Base-by-base conservation (phyloP, 1,139 yeast species). In the Debaryomycetaceae sp. region DNA sequence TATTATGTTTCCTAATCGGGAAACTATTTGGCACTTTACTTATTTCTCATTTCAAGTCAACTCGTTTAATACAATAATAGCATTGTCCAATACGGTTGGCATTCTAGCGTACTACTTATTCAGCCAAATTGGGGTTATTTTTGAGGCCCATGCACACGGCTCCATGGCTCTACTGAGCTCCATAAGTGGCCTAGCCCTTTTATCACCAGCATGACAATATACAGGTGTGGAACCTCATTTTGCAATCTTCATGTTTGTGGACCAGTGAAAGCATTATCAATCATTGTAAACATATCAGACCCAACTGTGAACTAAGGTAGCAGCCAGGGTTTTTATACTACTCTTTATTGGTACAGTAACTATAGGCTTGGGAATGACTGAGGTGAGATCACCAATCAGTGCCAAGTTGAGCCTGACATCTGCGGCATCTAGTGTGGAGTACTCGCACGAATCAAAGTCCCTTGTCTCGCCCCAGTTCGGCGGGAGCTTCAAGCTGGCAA, bases 1-100 rank as follows among this genome's bases (percentile, higher is more conserved):
- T 43, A 43, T 37, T 11, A 36, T 43, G 36, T 11, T 24, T 37
- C 55, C 51, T 24, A 48, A 48, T 46, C 35, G 40, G 53, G 55
- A 36, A 50, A 45, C 20, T 14, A 22, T 11, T 3, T 27, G 8
- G 8, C 31, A 11, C 8, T 8, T 7, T 27, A 11, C 31, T 27
- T 7, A 11, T 8, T 27, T 27, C 11, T 4, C 11, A 7, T 7
- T 11, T 11, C 31, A 27, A 8, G 11, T 27, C 8, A 11, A 27
- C 11, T 27, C 31, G 31, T 2, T 27, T 8, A 27, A 7, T 11
- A 27, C 31, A 27, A 27, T 27, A 11, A 8, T 8, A 27, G 11
- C 11, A 27, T 27, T 27, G 31, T 27, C 4, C 11, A 27, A 27
- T 27, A 27, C 31, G 31, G 11, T 8, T 8, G 11, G 11, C 11